Evolutionary conservation across 129 eudicot species (phyloP).

Genomic region (Flaveria robusta): DNA sequence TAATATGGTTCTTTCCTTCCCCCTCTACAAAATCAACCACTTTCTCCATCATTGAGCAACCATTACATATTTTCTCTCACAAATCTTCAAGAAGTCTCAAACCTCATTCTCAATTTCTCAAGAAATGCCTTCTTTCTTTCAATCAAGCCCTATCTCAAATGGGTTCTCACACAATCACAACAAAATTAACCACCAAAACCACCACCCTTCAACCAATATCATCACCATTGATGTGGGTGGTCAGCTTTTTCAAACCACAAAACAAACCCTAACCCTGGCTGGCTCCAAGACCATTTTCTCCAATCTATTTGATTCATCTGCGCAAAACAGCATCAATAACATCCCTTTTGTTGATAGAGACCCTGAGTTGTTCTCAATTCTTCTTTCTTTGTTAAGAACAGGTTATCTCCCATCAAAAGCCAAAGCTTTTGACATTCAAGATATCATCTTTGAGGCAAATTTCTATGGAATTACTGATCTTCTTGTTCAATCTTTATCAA

Average conservation of each 20-base stretch:
- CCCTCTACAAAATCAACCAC: conserved; percentile 28
- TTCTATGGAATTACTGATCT: conserved; percentile 65
- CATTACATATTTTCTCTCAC: conserved; percentile 14
- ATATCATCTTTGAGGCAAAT: conserved; percentile 62
- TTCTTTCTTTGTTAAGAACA: conserved; percentile 78
- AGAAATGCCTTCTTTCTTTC: conserved; percentile 75
- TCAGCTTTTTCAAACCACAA: conserved; percentile 82
- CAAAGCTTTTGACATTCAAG: conserved; percentile 65
- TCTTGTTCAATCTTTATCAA: conserved; percentile 62
- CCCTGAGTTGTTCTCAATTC: conserved; percentile 73
- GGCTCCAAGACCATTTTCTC: conserved; percentile 76
- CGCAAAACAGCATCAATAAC: conserved; percentile 13
- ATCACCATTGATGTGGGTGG: conserved; percentile 90
- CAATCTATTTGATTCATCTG: conserved; percentile 40
- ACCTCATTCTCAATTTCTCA: conserved; percentile 6
- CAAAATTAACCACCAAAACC: conserved; percentile 21
- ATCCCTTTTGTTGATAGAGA: conserved; percentile 80
- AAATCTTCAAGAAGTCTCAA: conserved; percentile 20
- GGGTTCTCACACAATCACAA: conserved; percentile 38
- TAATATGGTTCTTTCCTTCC: conserved; percentile 23
- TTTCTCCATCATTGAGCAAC: conserved; percentile 20
- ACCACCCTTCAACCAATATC: conserved; percentile 39
- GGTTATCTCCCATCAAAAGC: conserved; percentile 83
- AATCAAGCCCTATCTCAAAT: conserved; percentile 39
- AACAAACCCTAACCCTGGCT: conserved; percentile 71